phyloP scores from a whole-genome alignment of 495 filamentous ascomycete genomes.

The Penicillium macrosclerotiorum region DNA sequence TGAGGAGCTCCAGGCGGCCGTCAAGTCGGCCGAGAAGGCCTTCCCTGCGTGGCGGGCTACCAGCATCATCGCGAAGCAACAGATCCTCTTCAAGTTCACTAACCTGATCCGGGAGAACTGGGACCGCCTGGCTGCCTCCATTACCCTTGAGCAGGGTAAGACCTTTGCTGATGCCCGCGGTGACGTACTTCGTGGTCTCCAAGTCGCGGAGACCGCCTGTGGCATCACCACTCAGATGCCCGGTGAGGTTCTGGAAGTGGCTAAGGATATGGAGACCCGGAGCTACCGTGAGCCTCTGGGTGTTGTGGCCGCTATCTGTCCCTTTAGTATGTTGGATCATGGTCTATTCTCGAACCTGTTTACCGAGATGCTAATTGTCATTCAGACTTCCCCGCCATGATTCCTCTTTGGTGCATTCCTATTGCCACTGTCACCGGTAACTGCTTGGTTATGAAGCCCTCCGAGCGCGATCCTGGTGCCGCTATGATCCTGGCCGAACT shows the following conservation, averaged over 20 bases:
- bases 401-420: constrained; percentile 95
- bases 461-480: constrained; percentile 96
- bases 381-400: constrained; percentile 98
- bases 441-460: constrained; percentile 92
- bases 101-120: constrained; percentile 87
- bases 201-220: constrained; percentile 96
- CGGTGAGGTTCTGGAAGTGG: constrained; percentile 92
- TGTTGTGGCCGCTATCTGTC: constrained; percentile 95
- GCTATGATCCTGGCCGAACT: constrained; percentile 97
- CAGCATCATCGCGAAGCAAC: constrained; percentile 80
- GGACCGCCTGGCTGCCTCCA: constrained; percentile 92
- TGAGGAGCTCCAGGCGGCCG: constrained; percentile 83
- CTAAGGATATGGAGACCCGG: constrained; percentile 98
- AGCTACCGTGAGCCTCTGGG: constrained; percentile 91
- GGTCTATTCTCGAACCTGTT: background rate
- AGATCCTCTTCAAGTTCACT: constrained; percentile 97
- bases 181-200: constrained; percentile 90
- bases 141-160: constrained; percentile 98
- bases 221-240: constrained; percentile 91
- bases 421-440: constrained; percentile 94
- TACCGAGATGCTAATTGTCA: constrained; percentile 12
- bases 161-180: constrained; percentile 94
- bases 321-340: constrained; percentile 73
- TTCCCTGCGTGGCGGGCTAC: constrained; percentile 86
- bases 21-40: constrained; percentile 82